phyloP scores from a whole-genome alignment of 768 basidiomycete species.

The Amanita pallidorosea region DNA sequence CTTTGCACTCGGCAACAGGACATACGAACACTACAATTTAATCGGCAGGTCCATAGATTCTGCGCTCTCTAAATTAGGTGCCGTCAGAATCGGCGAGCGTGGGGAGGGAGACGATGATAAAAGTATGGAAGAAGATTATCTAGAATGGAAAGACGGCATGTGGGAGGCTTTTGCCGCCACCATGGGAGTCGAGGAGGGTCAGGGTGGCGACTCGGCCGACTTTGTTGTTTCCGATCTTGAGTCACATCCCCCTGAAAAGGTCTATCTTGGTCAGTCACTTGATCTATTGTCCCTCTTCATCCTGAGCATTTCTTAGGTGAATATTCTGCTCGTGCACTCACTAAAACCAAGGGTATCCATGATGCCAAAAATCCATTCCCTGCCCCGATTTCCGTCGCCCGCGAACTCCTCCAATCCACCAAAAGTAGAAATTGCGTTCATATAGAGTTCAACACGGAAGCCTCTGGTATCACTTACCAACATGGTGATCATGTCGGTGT shows the following conservation, averaged over 20 bases:
- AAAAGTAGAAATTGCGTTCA: constrained; percentile 88
- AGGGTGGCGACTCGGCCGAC: constrained; percentile 90
- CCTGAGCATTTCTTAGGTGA: constrained; percentile 47
- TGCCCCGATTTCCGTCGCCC: constrained; percentile 65
- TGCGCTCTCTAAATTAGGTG: constrained; percentile 70
- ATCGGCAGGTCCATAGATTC: constrained; percentile 76
- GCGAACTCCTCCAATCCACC: constrained; percentile 73
- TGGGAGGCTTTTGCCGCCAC: constrained; percentile 81
- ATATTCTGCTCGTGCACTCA: constrained; percentile 89
- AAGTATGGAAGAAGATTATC: constrained; percentile 99
- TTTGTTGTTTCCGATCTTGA: constrained; percentile 83
- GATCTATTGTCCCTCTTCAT: background rate
- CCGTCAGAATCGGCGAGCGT: constrained; percentile 70
- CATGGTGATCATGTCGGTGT: constrained; percentile 97
- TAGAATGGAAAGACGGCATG: constrained; percentile 98
- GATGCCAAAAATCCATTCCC: constrained; percentile 97
- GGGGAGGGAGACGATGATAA: constrained; percentile 99
- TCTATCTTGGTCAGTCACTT: constrained; percentile 68
- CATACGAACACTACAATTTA: constrained; percentile 94
- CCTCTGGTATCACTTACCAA: constrained; percentile 96
- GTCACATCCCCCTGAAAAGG: constrained; percentile 71
- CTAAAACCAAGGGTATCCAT: constrained; percentile 90
- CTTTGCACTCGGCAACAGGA: constrained; percentile 87
- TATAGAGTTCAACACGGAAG: constrained; percentile 87
- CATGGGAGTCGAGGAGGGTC: constrained; percentile 90